Percentiles rank a stretch among this genome's conserved stretches.
Evolutionary conservation across 768 basidiomycete genomes (phyloP).

Genomic region (Floccularia luteovirens): DNA sequence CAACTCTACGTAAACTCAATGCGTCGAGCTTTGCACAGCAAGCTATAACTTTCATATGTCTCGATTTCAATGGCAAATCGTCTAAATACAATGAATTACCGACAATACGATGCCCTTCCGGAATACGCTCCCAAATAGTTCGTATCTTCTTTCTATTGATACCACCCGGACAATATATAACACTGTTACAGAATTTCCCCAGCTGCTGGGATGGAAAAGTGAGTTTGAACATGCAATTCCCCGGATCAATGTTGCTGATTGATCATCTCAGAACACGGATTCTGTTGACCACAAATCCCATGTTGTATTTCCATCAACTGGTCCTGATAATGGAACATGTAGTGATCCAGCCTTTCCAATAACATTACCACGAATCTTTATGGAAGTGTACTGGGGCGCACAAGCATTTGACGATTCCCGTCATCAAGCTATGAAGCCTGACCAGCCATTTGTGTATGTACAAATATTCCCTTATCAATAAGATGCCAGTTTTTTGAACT

Average conservation of each 20-base stretch:
- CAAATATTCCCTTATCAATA: background rate
- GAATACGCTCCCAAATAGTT: constrained; percentile 44
- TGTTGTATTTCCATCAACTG: constrained; percentile 36
- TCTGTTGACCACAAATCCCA: constrained; percentile 46
- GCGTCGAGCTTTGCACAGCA: constrained; percentile 33
- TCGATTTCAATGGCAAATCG: constrained; percentile 35
- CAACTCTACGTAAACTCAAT: constrained; percentile 39
- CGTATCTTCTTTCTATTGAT: constrained; percentile 9
- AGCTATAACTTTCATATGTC: constrained; percentile 39
- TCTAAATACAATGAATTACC: constrained; percentile 31
- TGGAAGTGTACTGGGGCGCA: constrained; percentile 46
- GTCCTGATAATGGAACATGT: constrained; percentile 43
- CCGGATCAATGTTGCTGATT: constrained; percentile 4
- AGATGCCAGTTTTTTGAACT: background rate
- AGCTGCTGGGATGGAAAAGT: constrained; percentile 54
- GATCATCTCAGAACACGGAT: constrained; percentile 28
- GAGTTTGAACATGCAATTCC: background rate
- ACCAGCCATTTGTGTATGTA: constrained; percentile 48
- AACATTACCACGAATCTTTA: constrained; percentile 40
- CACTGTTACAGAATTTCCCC: constrained; percentile 34
- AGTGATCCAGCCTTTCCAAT: constrained; percentile 36
- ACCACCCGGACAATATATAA: background rate
- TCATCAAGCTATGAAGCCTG: constrained; percentile 34
- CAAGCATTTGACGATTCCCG: constrained; percentile 24
- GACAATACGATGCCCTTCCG: constrained; percentile 30